A percentile compares a stretch with the other conserved stretches of the same genome.
Evolutionary conservation across 352 stramenopile species (phyloP).

Genomic region (Phytopythium chamaehyphon): DNA sequence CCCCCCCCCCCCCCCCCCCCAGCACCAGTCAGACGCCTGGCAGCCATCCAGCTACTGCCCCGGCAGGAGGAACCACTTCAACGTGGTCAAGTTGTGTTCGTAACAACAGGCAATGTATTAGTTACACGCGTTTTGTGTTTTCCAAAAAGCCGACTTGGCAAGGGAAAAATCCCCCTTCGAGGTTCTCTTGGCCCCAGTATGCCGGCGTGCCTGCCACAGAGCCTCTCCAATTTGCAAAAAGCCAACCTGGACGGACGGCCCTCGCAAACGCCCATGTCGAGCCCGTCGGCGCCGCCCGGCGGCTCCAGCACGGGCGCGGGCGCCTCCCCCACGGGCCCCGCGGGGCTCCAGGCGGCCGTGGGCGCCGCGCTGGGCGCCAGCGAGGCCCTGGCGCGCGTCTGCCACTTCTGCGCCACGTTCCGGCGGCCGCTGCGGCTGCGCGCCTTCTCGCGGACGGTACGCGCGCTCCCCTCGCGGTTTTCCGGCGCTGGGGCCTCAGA

Average conservation of each 20-base stretch:
- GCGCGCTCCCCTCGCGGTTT: conserved; percentile 5
- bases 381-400: conserved; percentile 66
- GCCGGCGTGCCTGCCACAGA: background rate
- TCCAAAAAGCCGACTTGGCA: no score
- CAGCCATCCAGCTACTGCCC: background rate
- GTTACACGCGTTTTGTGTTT: no score
- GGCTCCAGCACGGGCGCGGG: conserved; percentile 33
- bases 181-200: background rate
- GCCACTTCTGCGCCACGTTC: conserved; percentile 75
- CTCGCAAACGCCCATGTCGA: conserved; percentile 11
- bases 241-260: conserved; percentile 3
- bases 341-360: conserved; percentile 23
- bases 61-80: no score
- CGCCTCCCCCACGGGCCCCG: conserved; percentile 38
- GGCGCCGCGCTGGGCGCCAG: conserved; percentile 24
- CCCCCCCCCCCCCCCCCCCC: no score
- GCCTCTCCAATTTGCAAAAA: conserved; percentile 1
- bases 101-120: no score
- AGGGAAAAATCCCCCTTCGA: no score
- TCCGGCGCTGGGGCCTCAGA: background rate
- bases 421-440: conserved; percentile 64
- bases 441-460: conserved; percentile 71
- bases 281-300: conserved; percentile 13
- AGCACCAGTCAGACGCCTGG: background rate
- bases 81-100: no score